These are phyloP conservation scores for Cylindrodendrum hubeiense DNA, from an alignment of 2,329 filamentous ascomycete genomes.

Conservation along the genomic window DNA sequence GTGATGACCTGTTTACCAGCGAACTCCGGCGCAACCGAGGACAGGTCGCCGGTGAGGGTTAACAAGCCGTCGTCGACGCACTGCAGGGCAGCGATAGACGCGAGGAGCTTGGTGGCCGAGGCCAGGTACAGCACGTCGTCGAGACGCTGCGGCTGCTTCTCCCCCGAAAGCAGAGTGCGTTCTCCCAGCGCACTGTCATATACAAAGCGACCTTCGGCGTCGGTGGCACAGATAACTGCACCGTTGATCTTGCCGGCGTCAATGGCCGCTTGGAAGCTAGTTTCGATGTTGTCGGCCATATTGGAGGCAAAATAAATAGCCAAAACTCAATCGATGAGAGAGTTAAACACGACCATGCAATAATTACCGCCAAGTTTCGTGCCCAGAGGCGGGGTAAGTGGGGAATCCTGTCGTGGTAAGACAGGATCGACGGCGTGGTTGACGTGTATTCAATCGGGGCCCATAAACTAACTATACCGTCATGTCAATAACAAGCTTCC, in stretches of 20 bases:
- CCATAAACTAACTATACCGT: not conserved
- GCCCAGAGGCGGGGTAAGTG: too few relatives aligned
- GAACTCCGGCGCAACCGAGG: constrained; percentile 60
- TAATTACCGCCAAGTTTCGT: too few relatives aligned
- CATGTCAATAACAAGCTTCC: constrained; percentile 21
- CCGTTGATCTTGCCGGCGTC: constrained; percentile 58
- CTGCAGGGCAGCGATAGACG: constrained; percentile 65
- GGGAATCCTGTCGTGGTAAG: too few relatives aligned
- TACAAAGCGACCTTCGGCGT: constrained; percentile 52
- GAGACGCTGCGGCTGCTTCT: constrained; percentile 51
- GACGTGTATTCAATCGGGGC: not conserved
- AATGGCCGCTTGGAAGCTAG: constrained; percentile 54
- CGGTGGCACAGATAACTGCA: constrained; percentile 56
- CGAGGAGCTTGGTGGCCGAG: constrained; percentile 59
- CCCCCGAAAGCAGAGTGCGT: constrained; percentile 54
- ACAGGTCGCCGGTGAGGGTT: constrained; percentile 59
- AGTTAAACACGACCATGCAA: too few relatives aligned
- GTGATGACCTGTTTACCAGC: constrained; percentile 60
- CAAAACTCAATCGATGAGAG: too few relatives aligned
- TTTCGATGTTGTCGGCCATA: constrained; percentile 52
- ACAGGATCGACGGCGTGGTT: too few relatives aligned
- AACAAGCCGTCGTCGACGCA: constrained; percentile 65
- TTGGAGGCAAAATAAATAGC: too few relatives aligned
- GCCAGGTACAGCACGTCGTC: constrained; percentile 54
- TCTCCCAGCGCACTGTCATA: constrained; percentile 56